Base-by-base conservation (phyloP, 805 yeast genomes). In the Priceomyces fermenticarens region DNA sequence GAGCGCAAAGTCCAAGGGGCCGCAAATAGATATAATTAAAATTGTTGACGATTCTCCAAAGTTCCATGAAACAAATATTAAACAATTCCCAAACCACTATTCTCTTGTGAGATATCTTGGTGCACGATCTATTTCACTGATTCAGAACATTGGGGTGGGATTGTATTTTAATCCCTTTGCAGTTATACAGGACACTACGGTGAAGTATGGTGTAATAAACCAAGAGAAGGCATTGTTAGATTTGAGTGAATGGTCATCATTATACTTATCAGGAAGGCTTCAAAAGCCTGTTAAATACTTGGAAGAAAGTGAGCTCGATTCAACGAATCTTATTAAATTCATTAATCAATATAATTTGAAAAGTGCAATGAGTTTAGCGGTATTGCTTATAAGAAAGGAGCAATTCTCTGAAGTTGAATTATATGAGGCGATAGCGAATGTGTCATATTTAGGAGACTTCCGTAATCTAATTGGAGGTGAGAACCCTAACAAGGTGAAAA, bases 131-230 rank as follows among this genome's bases (percentile, higher is more conserved):
- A 73, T 87, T 7, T 66, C 82, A 2, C 63, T 60, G 43, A 75
- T 85, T 12, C 89, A 84, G 57, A 75, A 78, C 28, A 48, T 77
- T 13, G 97, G 96, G 1, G 93, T 96, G 0, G 97, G 97, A 6
- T 85, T 91, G 3, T 93, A 91, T 60, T 93, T 88, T 70, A 93
- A 93, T 57, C 98, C 99, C 3, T 93, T 77, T 60, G 88, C 87
- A 5, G 72, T 76, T 34, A 71, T 89, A 40, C 47, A 58, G n/a
- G 48, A 50, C 8, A 49, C 51, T 4, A 58, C 76, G 38, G 78
- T 91, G 34, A 93, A 93, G 57, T 93, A 93, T 57, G 99, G 99
- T 10, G 83, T 89, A 10, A 83, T 89, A 1, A 80, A 88, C 3
- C 70, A 77, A 47, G 74, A 77, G 15, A 73, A 73, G 8, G 63